Percentiles rank a stretch among this genome's conserved stretches.
phyloP scores from a whole-genome alignment of 2,329 filamentous ascomycete species.

The Penicillium sp. region DNA sequence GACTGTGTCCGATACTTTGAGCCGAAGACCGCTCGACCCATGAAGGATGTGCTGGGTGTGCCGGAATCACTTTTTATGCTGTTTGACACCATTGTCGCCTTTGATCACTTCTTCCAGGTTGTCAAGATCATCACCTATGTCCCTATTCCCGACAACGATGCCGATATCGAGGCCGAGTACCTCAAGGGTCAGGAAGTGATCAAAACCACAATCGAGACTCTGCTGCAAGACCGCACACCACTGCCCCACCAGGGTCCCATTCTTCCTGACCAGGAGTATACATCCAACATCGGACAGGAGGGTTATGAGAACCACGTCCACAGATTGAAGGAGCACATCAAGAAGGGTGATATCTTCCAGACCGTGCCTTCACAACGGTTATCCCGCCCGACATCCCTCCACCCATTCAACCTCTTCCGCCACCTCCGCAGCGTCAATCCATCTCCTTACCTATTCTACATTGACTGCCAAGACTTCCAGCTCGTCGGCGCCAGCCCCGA shows the following conservation, averaged over 20 bases:
- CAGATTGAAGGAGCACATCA: constrained; percentile 86
- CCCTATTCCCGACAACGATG: constrained; percentile 65
- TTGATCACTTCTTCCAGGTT: constrained; percentile 92
- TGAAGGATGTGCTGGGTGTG: constrained; percentile 86
- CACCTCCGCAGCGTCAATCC: constrained; percentile 97
- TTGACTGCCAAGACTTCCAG: constrained; percentile 89
- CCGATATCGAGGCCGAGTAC: constrained; percentile 72
- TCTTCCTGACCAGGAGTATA: constrained; percentile 75
- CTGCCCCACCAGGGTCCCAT: constrained; percentile 79
- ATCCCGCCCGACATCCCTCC: constrained; percentile 83
- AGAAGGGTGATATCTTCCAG: constrained; percentile 93
- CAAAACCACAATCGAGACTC: constrained; percentile 69
- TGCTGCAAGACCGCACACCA: constrained; percentile 76
- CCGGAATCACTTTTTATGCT: constrained; percentile 98
- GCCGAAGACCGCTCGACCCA: constrained; percentile 86
- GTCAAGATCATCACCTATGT: constrained; percentile 95
- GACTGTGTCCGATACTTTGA: constrained; percentile 98
- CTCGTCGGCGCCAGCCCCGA: constrained; percentile 95
- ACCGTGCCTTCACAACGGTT: constrained; percentile 94
- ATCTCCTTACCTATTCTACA: constrained; percentile 95
- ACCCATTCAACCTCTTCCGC: constrained; percentile 98
- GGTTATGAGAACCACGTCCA: constrained; percentile 94
- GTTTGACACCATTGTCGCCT: constrained; percentile 90
- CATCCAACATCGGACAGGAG: constrained; percentile 84
- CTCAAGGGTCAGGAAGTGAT: constrained; percentile 69